These are phyloP conservation scores for Pinus taeda DNA, from an alignment of 75 land plant species.

Conservation along the genomic window DNA sequence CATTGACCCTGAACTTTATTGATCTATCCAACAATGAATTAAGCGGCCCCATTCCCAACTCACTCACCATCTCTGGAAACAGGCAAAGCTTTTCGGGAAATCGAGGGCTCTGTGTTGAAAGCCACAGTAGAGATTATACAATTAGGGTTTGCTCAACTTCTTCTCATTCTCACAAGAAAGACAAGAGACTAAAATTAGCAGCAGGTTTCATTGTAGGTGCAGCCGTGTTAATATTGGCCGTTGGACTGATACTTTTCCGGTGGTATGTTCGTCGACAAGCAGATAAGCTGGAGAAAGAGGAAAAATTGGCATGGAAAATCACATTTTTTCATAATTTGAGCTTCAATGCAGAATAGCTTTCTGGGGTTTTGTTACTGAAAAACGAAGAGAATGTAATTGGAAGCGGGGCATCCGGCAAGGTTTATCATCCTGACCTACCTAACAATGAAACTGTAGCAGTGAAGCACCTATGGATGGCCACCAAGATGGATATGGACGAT, in stretches of 20 bases:
- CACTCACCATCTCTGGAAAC: slow-evolving; percentile 34
- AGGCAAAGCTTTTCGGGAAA: slow-evolving; percentile 62
- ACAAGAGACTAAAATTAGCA: background rate
- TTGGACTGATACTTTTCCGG: slow-evolving; percentile 9
- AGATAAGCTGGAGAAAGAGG: background rate
- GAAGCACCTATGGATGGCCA: slow-evolving; percentile 42
- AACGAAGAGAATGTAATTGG: slow-evolving; percentile 74
- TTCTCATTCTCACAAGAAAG: background rate
- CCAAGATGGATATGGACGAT: slow-evolving; percentile 25
- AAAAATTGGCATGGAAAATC: slow-evolving; percentile 32
- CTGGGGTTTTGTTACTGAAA: slow-evolving; percentile 24
- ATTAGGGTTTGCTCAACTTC: background rate
- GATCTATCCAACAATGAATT: slow-evolving; percentile 70
- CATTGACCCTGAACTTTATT: slow-evolving; percentile 37
- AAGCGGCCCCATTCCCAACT: slow-evolving; percentile 49
- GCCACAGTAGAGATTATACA: slow-evolving; percentile 5
- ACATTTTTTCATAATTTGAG: slow-evolving; percentile 52
- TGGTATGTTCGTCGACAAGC: background rate
- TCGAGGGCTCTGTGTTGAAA: slow-evolving; percentile 61
- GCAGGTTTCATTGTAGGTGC: slow-evolving; percentile 15
- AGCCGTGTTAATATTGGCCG: background rate
- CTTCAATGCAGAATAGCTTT: slow-evolving; percentile 47
- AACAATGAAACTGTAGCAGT: slow-evolving; percentile 72
- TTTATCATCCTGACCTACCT: slow-evolving; percentile 61
- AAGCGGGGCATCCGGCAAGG: slow-evolving; percentile 78